Evolutionary conservation across 192 early-diverging fungal genomes (phyloP).

Genomic region (Spizellomyces punctatus): DNA sequence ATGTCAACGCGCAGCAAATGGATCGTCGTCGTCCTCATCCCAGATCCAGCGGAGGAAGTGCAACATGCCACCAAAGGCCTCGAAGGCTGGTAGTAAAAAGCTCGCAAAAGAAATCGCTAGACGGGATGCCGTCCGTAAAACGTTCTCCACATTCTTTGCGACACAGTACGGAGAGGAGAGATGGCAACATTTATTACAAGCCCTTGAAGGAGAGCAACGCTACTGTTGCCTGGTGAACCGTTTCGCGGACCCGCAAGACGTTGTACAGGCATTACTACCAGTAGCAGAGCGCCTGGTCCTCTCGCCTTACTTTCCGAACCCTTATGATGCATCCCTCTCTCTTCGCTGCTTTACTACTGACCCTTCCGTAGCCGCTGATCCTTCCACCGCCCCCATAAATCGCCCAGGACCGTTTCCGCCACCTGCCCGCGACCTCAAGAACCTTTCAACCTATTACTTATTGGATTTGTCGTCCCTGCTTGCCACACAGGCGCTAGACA

Average conservation of each 20-base stretch:
- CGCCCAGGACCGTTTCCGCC: conserved; percentile 29
- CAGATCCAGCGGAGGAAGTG: too few relatives aligned
- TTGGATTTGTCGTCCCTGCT: conserved; percentile 32
- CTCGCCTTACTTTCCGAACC: conserved; percentile 5
- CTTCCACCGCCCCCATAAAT: neutral
- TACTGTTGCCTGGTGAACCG: conserved; percentile 33
- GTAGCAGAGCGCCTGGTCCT: conserved; percentile 12
- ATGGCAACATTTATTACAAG: conserved; percentile 17
- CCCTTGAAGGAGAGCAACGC: conserved; percentile 19
- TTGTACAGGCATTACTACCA: conserved; percentile 6
- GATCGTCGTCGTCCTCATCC: too few relatives aligned
- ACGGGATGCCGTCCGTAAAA: conserved; percentile 8
- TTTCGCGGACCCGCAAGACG: conserved; percentile 14
- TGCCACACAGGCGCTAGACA: conserved; percentile 33
- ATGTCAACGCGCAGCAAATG: too few relatives aligned
- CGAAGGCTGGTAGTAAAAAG: conserved; percentile 17
- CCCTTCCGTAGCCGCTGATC: conserved; percentile 11
- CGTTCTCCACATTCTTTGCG: conserved; percentile 24
- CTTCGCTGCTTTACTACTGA: conserved; percentile 25
- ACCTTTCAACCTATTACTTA: conserved; percentile 41
- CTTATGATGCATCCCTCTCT: neutral
- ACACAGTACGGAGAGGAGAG: conserved; percentile 15
- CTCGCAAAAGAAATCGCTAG: conserved; percentile 12
- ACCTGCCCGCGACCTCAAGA: conserved; percentile 22
- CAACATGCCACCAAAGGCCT: conserved; percentile 1